phyloP scores from a whole-genome alignment of 2,329 filamentous ascomycete species.

The Ilyonectria destructans region DNA sequence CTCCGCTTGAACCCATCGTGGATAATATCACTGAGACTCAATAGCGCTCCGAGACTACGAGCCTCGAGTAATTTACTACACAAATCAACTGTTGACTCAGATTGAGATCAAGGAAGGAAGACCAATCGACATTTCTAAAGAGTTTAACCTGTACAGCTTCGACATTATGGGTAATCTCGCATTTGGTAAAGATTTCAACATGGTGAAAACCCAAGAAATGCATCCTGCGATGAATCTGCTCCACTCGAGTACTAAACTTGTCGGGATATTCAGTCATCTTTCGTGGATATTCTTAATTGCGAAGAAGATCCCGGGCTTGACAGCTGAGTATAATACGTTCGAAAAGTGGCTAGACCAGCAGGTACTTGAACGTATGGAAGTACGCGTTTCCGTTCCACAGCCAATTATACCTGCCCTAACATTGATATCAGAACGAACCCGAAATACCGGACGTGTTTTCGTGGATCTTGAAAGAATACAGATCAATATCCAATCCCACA shows the following conservation, averaged over 20 bases:
- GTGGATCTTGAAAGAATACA: constrained; percentile 50
- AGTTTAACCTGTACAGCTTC: constrained; percentile 52
- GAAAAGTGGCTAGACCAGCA: constrained; percentile 22
- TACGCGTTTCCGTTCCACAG: too few species aligned
- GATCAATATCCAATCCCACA: constrained; percentile 33
- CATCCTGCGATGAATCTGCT: constrained; percentile 47
- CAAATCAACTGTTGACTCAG: constrained; percentile 40
- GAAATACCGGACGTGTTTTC: constrained; percentile 51
- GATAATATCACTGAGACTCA: too few species aligned
- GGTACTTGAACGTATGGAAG: constrained; percentile 2
- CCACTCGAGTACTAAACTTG: constrained; percentile 41
- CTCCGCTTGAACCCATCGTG: too few species aligned
- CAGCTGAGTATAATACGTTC: constrained; percentile 19
- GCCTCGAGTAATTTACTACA: constrained; percentile 45
- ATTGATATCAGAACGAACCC: constrained; percentile 17
- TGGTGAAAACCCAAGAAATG: constrained; percentile 49
- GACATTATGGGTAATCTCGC: constrained; percentile 61
- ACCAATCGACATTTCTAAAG: constrained; percentile 49
- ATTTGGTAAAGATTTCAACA: constrained; percentile 55
- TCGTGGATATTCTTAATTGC: constrained; percentile 30
- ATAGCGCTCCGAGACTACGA: constrained; percentile 47
- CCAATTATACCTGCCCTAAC: background rate
- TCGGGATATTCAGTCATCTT: constrained; percentile 44
- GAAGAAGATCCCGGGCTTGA: constrained; percentile 17
- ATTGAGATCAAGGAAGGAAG: constrained; percentile 31